A percentile compares a stretch with the other conserved stretches of the same genome.
These are phyloP conservation scores for Sporothrix curviconia DNA, from an alignment of 2,329 filamentous ascomycete genomes.

Conservation along the genomic window DNA sequence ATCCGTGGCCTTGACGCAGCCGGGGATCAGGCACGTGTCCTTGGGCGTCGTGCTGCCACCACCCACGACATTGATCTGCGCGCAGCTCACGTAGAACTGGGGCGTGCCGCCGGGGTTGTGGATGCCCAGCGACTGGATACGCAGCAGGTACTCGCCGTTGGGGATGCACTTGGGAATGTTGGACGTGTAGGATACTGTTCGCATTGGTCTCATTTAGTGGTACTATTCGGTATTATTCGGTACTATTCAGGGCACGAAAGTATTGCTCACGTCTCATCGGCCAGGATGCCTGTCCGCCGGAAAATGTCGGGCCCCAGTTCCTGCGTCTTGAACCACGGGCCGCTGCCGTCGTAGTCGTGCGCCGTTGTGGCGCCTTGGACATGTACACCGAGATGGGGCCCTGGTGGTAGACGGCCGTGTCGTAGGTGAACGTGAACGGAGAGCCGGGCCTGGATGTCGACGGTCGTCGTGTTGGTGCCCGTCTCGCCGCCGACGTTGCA, in stretches of 20 bases:
- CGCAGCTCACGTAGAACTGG: constrained; percentile 43
- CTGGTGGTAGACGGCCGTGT: constrained; percentile 38
- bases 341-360: constrained; percentile 32
- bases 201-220: no score
- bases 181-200: constrained; percentile 31
- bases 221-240: no score
- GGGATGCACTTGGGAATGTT: constrained; percentile 47
- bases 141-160: constrained; percentile 53
- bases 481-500: constrained; percentile 35
- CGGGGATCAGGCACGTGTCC: constrained; percentile 33
- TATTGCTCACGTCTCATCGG: constrained; percentile 26
- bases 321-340: constrained; percentile 38
- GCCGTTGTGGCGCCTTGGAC: constrained; percentile 33
- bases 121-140: constrained; percentile 55
- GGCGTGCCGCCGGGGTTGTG: constrained; percentile 45
- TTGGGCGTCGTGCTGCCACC: constrained; percentile 30
- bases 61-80: constrained; percentile 39
- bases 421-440: constrained; percentile 33
- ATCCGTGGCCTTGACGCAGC: constrained; percentile 26
- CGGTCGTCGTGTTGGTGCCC: constrained; percentile 29
- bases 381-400: constrained; percentile 37
- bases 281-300: constrained; percentile 29
- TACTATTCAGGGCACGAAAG: no score
- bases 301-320: constrained; percentile 31
- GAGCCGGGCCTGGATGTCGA: constrained; percentile 32